phyloP scores from a whole-genome alignment of 768 basidiomycete genomes.

The Gyrodon lividus region DNA sequence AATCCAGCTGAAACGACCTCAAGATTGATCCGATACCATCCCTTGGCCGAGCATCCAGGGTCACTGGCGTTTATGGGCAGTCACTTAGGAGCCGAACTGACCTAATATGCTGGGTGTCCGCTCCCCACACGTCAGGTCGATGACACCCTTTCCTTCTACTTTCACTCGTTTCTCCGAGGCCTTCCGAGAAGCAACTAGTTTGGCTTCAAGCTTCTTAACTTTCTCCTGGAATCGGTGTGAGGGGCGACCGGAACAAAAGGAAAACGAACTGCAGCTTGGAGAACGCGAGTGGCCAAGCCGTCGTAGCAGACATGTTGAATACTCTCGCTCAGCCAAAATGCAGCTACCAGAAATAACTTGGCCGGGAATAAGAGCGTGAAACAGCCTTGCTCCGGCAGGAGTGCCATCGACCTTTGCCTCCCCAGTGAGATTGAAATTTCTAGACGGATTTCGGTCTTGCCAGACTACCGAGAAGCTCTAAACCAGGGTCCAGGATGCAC shows the following conservation, averaged over 20 bases:
- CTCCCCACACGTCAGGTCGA: conserved; percentile 1
- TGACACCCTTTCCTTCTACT: conserved; percentile 3
- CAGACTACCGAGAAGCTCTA: conserved; percentile 8
- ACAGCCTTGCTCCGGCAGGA: not conserved
- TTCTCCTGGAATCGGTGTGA: not conserved
- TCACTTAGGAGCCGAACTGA: conserved; percentile 3
- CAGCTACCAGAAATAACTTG: not conserved
- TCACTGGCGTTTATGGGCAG: not conserved
- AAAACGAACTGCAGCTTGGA: conserved; percentile 4
- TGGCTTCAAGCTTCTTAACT: conserved; percentile 4
- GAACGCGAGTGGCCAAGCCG: conserved; percentile 3
- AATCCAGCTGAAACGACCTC: conserved; percentile 7
- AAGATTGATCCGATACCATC: conserved; percentile 18
- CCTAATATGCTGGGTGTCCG: conserved; percentile 1
- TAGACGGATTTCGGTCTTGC: conserved; percentile 1
- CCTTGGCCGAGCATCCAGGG: not conserved
- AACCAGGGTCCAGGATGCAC: not conserved
- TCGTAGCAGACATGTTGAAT: not conserved
- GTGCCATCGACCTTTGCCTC: conserved; percentile 2
- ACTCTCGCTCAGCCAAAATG: not conserved
- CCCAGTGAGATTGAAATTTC: not conserved
- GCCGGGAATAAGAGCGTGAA: not conserved
- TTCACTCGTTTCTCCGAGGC: conserved; percentile 13
- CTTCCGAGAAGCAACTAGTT: conserved; percentile 1
- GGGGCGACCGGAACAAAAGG: conserved; percentile 17